Evolutionary conservation across 2,329 filamentous ascomycete species (phyloP).

Genomic region (Ophiocordyceps camponoti-saundersi): DNA sequence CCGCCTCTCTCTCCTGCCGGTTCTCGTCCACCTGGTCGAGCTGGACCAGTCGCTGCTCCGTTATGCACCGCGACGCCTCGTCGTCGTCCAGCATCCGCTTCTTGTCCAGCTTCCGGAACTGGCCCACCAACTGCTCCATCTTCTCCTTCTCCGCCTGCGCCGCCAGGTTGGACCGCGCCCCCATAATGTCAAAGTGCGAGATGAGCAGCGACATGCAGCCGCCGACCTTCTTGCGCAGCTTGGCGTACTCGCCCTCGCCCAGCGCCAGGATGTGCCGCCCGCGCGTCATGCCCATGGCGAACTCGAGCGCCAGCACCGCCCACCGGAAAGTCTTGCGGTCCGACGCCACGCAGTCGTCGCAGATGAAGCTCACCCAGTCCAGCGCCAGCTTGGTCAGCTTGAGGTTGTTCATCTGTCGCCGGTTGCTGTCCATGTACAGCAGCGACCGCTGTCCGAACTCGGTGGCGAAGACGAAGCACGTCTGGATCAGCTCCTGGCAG

Average conservation of each 20-base stretch:
- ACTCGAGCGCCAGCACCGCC: slow-evolving; percentile 89
- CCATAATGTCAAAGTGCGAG: slow-evolving; percentile 98
- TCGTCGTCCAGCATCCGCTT: slow-evolving; percentile 61
- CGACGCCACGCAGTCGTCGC: slow-evolving; percentile 85
- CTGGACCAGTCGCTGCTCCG: slow-evolving; percentile 56
- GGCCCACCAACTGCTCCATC: slow-evolving; percentile 61
- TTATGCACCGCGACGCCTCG: slow-evolving; percentile 62
- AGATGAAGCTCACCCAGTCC: slow-evolving; percentile 97
- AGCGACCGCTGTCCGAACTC: slow-evolving; percentile 93
- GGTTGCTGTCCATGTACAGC: slow-evolving; percentile 88
- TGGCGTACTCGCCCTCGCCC: slow-evolving; percentile 72
- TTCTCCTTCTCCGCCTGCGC: slow-evolving; percentile 87
- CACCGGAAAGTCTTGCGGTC: slow-evolving; percentile 94
- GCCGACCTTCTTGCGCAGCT: slow-evolving; percentile 72
- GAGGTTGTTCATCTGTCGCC: slow-evolving; percentile 91
- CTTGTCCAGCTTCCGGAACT: slow-evolving; percentile 63
- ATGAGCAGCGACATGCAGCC: slow-evolving; percentile 96
- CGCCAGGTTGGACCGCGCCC: slow-evolving; percentile 79
- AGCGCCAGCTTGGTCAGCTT: slow-evolving; percentile 85
- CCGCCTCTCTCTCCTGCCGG: slow-evolving; percentile 63
- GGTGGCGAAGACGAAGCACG: slow-evolving; percentile 96
- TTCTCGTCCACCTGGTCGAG: slow-evolving; percentile 62
- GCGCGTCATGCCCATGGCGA: slow-evolving; percentile 92
- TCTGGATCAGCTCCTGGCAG: slow-evolving; percentile 92
- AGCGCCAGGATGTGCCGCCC: slow-evolving; percentile 87